These are phyloP conservation scores for Neocatenulostroma microsporum DNA, from an alignment of 2,329 filamentous ascomycete genomes.

Conservation along the genomic window DNA sequence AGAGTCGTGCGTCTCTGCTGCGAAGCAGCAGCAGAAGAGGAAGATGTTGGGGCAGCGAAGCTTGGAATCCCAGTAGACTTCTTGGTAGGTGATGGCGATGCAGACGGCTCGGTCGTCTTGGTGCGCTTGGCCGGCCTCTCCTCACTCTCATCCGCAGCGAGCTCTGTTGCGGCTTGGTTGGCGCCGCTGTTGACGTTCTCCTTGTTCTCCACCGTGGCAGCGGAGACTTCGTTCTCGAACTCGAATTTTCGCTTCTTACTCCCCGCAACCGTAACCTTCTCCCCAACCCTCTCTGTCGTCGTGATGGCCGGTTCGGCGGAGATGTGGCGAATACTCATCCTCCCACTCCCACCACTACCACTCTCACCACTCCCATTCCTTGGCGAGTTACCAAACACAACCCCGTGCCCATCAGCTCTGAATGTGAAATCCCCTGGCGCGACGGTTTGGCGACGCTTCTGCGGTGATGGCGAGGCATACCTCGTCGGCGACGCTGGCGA, in stretches of 20 bases:
- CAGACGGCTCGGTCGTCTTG: constrained; percentile 12
- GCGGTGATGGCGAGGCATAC: constrained; percentile 22
- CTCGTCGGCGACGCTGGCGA: constrained; percentile 7
- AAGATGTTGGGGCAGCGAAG: constrained; percentile 11
- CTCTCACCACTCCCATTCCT: constrained; percentile 20
- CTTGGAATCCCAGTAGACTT: constrained; percentile 2
- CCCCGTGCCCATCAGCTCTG: constrained; percentile 35
- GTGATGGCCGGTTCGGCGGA: constrained; percentile 27
- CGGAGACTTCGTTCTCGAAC: constrained; percentile 24
- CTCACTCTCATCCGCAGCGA: constrained; percentile 22
- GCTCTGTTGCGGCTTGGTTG: constrained; percentile 6
- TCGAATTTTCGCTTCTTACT: constrained; percentile 41
- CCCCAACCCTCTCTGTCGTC: background rate
- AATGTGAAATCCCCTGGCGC: constrained; percentile 42
- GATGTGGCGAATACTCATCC: constrained; percentile 38
- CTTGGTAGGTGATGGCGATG: constrained; percentile 4
- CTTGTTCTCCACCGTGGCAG: constrained; percentile 26
- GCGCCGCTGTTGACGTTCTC: constrained; percentile 31
- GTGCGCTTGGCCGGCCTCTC: constrained; percentile 23
- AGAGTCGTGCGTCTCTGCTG: constrained; percentile 21
- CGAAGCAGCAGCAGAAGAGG: no score
- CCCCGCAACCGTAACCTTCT: constrained; percentile 14
- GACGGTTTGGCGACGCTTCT: constrained; percentile 29
- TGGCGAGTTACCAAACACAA: constrained; percentile 36
- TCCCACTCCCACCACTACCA: background rate